A percentile compares a stretch with the other conserved stretches of the same genome.
These are phyloP conservation scores for Carex arenaria DNA, from an alignment of 202 grass and related monocot genomes.

Conservation along the genomic window DNA sequence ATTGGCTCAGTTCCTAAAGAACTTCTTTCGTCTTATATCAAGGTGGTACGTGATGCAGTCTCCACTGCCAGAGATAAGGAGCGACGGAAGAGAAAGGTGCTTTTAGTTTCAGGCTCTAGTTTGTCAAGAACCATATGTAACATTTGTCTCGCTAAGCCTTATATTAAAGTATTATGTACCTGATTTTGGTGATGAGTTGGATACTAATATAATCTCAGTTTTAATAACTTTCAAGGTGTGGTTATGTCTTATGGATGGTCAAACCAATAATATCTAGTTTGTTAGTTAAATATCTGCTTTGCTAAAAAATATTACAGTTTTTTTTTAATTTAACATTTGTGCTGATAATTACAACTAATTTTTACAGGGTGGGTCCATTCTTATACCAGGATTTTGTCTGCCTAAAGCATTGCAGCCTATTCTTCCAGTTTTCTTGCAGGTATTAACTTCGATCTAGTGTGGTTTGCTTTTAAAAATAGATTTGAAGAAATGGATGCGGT, in stretches of 20 bases:
- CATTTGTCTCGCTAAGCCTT: not conserved
- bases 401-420: conserved; percentile 89
- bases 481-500: not conserved
- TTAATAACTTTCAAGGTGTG: not conserved
- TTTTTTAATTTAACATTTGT: not conserved
- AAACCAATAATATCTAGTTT: not conserved
- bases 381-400: conserved; percentile 88
- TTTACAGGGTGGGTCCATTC: conserved; percentile 78
- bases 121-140: not conserved
- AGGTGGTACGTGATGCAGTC: conserved; percentile 88
- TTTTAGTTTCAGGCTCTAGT: conserved; percentile 6
- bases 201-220: not conserved
- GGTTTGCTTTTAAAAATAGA: not conserved
- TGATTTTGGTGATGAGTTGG: conserved; percentile 2
- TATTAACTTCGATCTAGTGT: conserved; percentile 30
- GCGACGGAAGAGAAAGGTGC: conserved; percentile 83
- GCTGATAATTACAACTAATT: conserved; percentile 31
- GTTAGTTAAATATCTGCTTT: conserved; percentile 5
- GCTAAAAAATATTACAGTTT: not conserved
- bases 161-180: not conserved
- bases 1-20: conserved; percentile 85
- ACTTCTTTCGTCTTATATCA: conserved; percentile 79
- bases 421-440: conserved; percentile 96
- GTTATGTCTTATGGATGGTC: not conserved
- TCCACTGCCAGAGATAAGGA: conserved; percentile 99